A percentile compares a stretch with the other conserved stretches of the same genome.
Evolutionary conservation across 352 stramenopile species (phyloP).

Genomic region (Globisporangium emineosum): DNA sequence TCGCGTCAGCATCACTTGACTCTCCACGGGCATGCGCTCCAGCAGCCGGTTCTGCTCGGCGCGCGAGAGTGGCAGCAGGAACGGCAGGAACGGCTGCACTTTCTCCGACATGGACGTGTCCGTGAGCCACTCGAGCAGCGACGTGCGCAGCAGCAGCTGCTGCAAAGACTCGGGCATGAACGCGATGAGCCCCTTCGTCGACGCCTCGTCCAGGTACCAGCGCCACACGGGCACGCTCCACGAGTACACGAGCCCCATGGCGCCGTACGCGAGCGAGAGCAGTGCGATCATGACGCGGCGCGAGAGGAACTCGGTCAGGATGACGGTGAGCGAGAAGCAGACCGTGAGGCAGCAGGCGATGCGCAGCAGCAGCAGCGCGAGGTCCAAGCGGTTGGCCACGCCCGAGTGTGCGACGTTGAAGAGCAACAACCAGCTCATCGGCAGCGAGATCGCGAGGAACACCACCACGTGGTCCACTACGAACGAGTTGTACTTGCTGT

Average conservation of each 20-base stretch:
- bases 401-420: constrained; percentile 65
- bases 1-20: constrained; percentile 68
- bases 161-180: constrained; percentile 60
- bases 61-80: constrained; percentile 67
- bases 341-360: constrained; percentile 63
- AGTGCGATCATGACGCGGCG: constrained; percentile 68
- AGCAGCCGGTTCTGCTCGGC: constrained; percentile 67
- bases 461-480: constrained; percentile 68
- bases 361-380: constrained; percentile 53
- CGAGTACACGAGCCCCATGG: constrained; percentile 63
- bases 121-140: constrained; percentile 79
- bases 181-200: constrained; percentile 48
- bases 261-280: constrained; percentile 61
- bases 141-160: constrained; percentile 66
- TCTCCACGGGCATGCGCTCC: constrained; percentile 63
- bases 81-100: constrained; percentile 67
- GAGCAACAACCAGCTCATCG: constrained; percentile 59
- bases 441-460: constrained; percentile 57
- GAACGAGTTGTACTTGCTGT: constrained; percentile 69
- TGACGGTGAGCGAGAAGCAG: constrained; percentile 64
- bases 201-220: constrained; percentile 70
- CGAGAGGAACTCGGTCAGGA: constrained; percentile 77
- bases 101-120: constrained; percentile 72
- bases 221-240: constrained; percentile 76
- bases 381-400: constrained; percentile 42